Evolutionary conservation across 352 stramenopile species (phyloP), one percentile per base, ranked within the genome.

Genomic region (Phytophthora quininea): DNA sequence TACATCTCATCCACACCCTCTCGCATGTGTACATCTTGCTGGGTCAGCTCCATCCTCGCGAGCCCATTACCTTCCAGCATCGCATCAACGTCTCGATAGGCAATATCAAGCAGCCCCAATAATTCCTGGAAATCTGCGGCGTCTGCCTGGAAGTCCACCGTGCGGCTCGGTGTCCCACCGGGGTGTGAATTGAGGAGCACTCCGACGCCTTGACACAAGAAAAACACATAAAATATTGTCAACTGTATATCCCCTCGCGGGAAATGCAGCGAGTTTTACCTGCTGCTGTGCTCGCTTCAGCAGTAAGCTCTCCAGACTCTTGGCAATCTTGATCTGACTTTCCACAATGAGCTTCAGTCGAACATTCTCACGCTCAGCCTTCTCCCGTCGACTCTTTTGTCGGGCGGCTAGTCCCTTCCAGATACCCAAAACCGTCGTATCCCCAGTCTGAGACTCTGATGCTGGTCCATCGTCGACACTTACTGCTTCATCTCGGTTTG

Each of bases 321-420:
- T 75, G 30, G 63, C 63, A 10, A 78, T 58, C 19, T 71, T 68
- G 47, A 80, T 65, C 54, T 83, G 75, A n/a, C 70, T 57, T 50
- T 78, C 69, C n/a, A 80, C 58, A 54, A 76, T 24, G 27, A 64
- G 43, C 15, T 67, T 69, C 2, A 67, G 48, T 2, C 54, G 66
- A 8, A 58, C 54, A 58, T 69, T 69, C 51, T 73, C 65, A 27
- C 59, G 59, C 52, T 79, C 67, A 15, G 58, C 54, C 30, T 70
- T 62, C 32, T 60, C 58, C 32, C 57, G 54, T 33, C 53, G 27
- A 1, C 8, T 35, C 27, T 43, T 57, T 47, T 73, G 67, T 3
- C 67, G 57, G 10, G 4, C 9, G 45, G 62, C 71, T 47, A 79
- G 47, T 7, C 62, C 58, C 4, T 51, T 43, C 69, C 69, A 76